phyloP scores from a whole-genome alignment of 2,329 filamentous ascomycete genomes.

The Plectosphaerella cucumerina region DNA sequence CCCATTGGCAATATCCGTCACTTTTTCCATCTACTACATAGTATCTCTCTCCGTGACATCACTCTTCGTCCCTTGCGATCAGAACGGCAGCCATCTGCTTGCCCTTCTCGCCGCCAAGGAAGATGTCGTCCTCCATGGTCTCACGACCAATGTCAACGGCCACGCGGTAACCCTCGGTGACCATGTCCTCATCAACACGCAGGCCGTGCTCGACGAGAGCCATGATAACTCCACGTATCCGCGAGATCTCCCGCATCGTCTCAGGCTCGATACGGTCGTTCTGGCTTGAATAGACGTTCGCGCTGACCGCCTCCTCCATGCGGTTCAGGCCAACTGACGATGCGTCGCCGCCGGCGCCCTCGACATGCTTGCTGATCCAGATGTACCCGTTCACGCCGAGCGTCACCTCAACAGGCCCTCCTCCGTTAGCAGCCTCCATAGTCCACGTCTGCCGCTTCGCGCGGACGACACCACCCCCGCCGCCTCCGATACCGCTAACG shows the following conservation, averaged over 20 bases:
- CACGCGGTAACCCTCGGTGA: constrained; percentile 76
- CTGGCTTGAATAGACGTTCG: constrained; percentile 88
- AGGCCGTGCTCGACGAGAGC: constrained; percentile 79
- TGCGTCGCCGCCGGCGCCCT: constrained; percentile 47
- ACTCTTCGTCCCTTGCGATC: neutral
- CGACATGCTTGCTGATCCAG: constrained; percentile 84
- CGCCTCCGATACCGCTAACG: constrained; percentile 76
- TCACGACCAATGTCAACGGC: constrained; percentile 70
- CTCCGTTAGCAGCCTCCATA: constrained; percentile 51
- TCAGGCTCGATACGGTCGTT: constrained; percentile 78
- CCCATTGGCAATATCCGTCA: neutral
- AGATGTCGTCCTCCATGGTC: constrained; percentile 55
- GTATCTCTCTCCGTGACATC: neutral
- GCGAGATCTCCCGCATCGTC: constrained; percentile 83
- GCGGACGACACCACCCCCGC: constrained; percentile 81
- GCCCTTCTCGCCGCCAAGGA: constrained; percentile 55
- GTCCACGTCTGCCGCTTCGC: constrained; percentile 86
- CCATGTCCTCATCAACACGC: constrained; percentile 85
- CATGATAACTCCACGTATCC: constrained; percentile 75
- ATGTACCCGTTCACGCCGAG: constrained; percentile 96
- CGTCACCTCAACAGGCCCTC: constrained; percentile 74
- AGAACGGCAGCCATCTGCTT: constrained; percentile 43
- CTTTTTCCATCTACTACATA: no score
- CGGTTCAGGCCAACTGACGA: constrained; percentile 69
- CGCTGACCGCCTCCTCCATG: constrained; percentile 81